Conservation (phyloP, 1,284 basidiomycete species). For the Puccinia hordei region DNA sequence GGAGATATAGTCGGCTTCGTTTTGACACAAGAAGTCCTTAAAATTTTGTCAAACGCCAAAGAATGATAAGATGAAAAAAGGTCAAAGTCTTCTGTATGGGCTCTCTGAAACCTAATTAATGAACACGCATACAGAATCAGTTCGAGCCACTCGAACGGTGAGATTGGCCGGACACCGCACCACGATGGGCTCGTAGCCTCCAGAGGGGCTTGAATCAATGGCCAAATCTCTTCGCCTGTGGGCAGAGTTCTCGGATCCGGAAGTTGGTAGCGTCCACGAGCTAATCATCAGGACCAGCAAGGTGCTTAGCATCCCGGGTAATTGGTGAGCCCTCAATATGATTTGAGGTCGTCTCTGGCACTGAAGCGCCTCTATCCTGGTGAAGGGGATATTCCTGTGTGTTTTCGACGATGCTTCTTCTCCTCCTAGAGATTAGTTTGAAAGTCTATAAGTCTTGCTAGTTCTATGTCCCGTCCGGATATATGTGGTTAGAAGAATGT, state of each 20-base stretch:
- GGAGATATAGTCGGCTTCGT: constrained; percentile 29
- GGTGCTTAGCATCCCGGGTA: neutral
- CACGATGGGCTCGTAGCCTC: constrained; percentile 25
- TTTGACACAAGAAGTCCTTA: constrained; percentile 13
- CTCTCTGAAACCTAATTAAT: neutral
- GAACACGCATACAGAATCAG: constrained; percentile 5
- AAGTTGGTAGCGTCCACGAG: neutral
- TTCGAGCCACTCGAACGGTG: constrained; percentile 9
- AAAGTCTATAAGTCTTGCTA: too few species aligned
- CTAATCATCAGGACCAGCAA: neutral
- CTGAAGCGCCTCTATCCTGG: too few species aligned
- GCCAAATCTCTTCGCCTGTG: constrained; percentile 22
- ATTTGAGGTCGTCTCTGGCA: neutral
- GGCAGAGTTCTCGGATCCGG: neutral
- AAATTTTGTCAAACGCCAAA: neutral
- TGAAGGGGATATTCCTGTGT: too few species aligned
- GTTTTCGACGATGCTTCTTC: too few species aligned
- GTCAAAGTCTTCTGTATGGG: neutral
- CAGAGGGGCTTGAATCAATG: constrained; percentile 18
- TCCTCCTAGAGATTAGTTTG: too few species aligned
- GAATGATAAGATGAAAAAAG: neutral
- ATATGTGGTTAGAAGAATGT: too few species aligned
- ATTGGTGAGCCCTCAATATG: neutral
- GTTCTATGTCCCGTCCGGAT: too few species aligned
- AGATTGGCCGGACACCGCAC: constrained; percentile 33